Evolutionary conservation across 352 stramenopile genomes (phyloP).

Genomic region (Thraustochytrium striatum): DNA sequence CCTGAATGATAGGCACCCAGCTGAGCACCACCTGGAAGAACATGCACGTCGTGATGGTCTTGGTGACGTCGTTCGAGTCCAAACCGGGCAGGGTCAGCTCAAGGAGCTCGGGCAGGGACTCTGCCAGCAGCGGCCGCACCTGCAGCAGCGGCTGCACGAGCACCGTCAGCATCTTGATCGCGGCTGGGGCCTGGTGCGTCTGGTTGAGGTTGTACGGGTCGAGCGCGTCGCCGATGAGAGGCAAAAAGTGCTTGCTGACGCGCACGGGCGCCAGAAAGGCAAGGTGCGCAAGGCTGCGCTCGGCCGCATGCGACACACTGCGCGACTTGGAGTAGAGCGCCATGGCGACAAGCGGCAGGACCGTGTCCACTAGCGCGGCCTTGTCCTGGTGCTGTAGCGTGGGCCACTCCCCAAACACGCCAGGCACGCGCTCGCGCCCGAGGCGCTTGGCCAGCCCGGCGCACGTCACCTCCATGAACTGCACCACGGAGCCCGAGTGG

Average conservation of each 20-base stretch:
- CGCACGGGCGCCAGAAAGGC: constrained; percentile 17
- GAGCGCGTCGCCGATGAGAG: neutral
- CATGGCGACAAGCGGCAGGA: constrained; percentile 31
- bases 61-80: constrained; percentile 42
- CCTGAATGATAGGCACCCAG: constrained; percentile 38
- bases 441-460: neutral
- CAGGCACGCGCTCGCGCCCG: neutral
- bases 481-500: neutral
- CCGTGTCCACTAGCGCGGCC: neutral
- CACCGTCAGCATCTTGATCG: constrained; percentile 37
- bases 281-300: constrained; percentile 19
- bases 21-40: constrained; percentile 41
- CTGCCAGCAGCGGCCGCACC: constrained; percentile 23
- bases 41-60: constrained; percentile 38
- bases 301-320: neutral
- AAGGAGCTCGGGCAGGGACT: constrained; percentile 23
- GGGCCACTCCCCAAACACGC: neutral
- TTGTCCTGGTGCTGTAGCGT: neutral
- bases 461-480: neutral
- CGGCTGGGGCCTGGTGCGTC: constrained; percentile 33
- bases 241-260: constrained; percentile 25
- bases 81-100: constrained; percentile 33
- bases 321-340: constrained; percentile 40
- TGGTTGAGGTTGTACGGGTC: constrained; percentile 44
- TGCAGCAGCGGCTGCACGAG: constrained; percentile 38